Evolutionary conservation across 2,329 filamentous ascomycete genomes (phyloP).

Genomic region (Aschersonia sp.): DNA sequence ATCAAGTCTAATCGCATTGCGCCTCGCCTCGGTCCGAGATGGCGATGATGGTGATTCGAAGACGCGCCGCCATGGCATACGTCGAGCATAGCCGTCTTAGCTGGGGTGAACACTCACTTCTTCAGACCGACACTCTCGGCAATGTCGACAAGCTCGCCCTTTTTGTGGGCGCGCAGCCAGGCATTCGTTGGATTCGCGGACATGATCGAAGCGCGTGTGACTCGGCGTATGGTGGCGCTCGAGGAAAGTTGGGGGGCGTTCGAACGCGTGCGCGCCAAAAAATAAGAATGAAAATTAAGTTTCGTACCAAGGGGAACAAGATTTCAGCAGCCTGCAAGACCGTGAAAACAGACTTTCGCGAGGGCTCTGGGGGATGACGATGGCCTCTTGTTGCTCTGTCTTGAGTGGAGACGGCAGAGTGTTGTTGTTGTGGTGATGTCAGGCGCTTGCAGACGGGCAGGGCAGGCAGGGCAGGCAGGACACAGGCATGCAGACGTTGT

Average conservation of each 20-base stretch:
- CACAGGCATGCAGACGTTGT: no score
- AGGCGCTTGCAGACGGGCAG: no score
- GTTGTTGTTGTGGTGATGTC: slow-evolving; percentile 4
- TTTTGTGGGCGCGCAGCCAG: slow-evolving; percentile 72
- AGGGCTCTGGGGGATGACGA: not conserved
- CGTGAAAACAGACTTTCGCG: no score
- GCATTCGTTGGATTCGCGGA: slow-evolving; percentile 32
- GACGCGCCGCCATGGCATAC: no score
- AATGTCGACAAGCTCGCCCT: slow-evolving; percentile 62
- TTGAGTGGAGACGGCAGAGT: not conserved
- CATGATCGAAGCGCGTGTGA: slow-evolving; percentile 7
- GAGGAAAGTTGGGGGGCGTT: not conserved
- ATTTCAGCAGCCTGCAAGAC: no score
- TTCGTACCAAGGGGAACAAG: not conserved
- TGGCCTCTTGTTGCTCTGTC: not conserved
- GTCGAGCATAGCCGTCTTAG: not conserved
- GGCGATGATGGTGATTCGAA: no score
- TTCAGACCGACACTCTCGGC: slow-evolving; percentile 56
- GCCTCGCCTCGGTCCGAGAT: no score
- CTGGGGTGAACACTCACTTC: slow-evolving; percentile 42
- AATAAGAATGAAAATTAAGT: not conserved
- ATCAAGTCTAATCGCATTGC: no score
- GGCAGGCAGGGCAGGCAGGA: no score
- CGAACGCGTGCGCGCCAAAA: slow-evolving; percentile 1
- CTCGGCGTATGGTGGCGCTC: not conserved